Conservation (phyloP, 192 early-diverging fungal genomes). For the Coemansia aciculifera region DNA sequence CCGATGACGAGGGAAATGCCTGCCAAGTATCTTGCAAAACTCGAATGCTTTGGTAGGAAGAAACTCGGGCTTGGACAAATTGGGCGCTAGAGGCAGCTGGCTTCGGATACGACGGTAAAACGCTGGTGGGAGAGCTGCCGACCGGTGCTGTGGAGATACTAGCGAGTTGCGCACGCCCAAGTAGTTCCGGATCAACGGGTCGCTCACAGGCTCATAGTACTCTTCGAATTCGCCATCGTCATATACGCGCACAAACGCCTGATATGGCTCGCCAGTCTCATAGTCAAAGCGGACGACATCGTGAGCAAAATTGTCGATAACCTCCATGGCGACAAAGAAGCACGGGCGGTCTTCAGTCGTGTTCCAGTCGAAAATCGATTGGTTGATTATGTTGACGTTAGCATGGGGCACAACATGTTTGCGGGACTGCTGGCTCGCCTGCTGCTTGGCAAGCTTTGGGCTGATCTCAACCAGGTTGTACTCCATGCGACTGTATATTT, state of each 20-base stretch:
- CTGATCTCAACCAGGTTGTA: slow-evolving; percentile 96
- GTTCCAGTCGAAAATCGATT: slow-evolving; percentile 91
- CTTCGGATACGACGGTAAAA: slow-evolving; percentile 58
- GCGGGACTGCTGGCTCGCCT: slow-evolving; percentile 56
- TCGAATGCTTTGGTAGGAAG: slow-evolving; percentile 82
- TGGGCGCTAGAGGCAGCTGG: slow-evolving; percentile 79
- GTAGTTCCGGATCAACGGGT: slow-evolving; percentile 75
- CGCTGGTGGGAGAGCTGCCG: slow-evolving; percentile 61
- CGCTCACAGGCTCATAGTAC: slow-evolving; percentile 75
- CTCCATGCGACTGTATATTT: slow-evolving; percentile 72
- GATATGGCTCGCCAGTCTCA: slow-evolving; percentile 68
- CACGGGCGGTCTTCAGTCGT: slow-evolving; percentile 68
- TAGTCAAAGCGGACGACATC: slow-evolving; percentile 89
- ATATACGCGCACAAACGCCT: slow-evolving; percentile 81
- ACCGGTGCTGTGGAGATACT: slow-evolving; percentile 50
- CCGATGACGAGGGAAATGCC: slow-evolving; percentile 82
- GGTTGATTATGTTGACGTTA: slow-evolving; percentile 81
- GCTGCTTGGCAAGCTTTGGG: slow-evolving; percentile 70
- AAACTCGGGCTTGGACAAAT: slow-evolving; percentile 84
- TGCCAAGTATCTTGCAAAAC: slow-evolving; percentile 73
- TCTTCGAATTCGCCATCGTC: slow-evolving; percentile 84
- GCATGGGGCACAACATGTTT: slow-evolving; percentile 43
- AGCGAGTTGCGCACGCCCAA: slow-evolving; percentile 51
- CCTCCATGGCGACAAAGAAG: slow-evolving; percentile 96
- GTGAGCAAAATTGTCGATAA: slow-evolving; percentile 97